Percentiles rank a stretch among this genome's conserved stretches.
phyloP scores from a whole-genome alignment of 257 asterid genomes.

The Fraxinus americana region DNA sequence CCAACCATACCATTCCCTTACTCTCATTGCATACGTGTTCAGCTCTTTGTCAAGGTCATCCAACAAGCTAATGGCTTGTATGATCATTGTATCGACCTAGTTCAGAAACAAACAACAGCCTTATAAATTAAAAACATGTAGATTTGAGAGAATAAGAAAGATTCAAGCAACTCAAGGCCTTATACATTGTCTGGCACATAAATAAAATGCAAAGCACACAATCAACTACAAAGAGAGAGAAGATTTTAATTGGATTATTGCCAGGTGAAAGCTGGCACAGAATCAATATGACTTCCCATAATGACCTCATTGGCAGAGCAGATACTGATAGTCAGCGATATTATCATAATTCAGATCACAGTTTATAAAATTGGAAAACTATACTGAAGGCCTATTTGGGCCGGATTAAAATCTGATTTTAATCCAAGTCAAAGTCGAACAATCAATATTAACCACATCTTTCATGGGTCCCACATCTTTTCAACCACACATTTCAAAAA shows the following conservation, averaged over 20 bases:
- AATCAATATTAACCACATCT: too few species aligned
- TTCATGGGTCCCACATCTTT: too few species aligned
- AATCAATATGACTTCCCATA: neutral
- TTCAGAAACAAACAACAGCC: slow-evolving; percentile 7
- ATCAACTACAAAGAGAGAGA: neutral
- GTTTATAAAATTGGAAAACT: neutral
- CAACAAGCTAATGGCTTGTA: slow-evolving; percentile 89
- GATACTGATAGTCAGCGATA: neutral
- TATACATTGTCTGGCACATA: too few species aligned
- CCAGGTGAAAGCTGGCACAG: neutral
- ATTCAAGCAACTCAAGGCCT: too few species aligned
- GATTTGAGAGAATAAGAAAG: too few species aligned
- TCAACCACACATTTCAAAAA: too few species aligned
- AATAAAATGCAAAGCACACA: neutral
- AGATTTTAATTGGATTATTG: neutral
- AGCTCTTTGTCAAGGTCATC: slow-evolving; percentile 95
- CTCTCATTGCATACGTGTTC: slow-evolving; percentile 93
- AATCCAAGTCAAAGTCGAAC: too few species aligned
- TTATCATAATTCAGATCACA: neutral
- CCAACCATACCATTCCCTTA: slow-evolving; percentile 97
- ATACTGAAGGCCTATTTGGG: too few species aligned
- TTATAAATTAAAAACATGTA: too few species aligned
- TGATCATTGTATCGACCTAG: slow-evolving; percentile 91
- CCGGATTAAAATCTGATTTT: too few species aligned
- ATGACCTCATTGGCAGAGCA: neutral